phyloP scores from a whole-genome alignment of 352 stramenopile species.

The Phytophthora brassicae region DNA sequence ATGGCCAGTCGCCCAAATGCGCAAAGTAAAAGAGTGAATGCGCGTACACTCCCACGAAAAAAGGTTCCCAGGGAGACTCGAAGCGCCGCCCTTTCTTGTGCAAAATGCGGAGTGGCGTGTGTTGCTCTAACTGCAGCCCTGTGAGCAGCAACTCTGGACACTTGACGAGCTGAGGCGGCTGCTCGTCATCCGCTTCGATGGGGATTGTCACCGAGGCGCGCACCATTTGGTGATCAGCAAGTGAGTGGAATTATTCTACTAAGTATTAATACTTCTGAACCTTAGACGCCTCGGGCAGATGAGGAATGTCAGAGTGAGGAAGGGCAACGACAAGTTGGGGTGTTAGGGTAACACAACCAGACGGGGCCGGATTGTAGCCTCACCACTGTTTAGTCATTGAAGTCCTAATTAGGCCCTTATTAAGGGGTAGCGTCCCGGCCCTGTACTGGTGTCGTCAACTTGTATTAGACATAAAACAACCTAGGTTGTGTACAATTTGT shows the following conservation, averaged over 20 bases:
- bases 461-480: slow-evolving; percentile 27
- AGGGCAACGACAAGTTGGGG: slow-evolving; percentile 14
- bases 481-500: too few relatives aligned
- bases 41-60: slow-evolving; percentile 62
- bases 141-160: slow-evolving; percentile 57
- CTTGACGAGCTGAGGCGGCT: slow-evolving; percentile 26
- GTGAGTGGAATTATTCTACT: too few relatives aligned
- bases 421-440: neutral
- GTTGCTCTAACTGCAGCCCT: slow-evolving; percentile 46
- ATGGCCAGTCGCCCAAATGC: slow-evolving; percentile 46
- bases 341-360: slow-evolving; percentile 16
- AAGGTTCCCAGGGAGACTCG: slow-evolving; percentile 59
- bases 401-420: neutral
- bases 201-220: too few relatives aligned
- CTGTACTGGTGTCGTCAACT: slow-evolving; percentile 19
- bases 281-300: slow-evolving; percentile 1
- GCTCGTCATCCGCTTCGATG: slow-evolving; percentile 11
- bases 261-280: neutral
- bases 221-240: too few relatives aligned
- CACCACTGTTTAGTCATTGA: too few relatives aligned
- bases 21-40: slow-evolving; percentile 71
- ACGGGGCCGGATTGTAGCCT: neutral
- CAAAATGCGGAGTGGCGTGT: slow-evolving; percentile 43
- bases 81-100: slow-evolving; percentile 74
- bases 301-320: slow-evolving; percentile 22